Evolutionary conservation across 352 stramenopile genomes (phyloP), one percentile per base, ranked within the genome.

Genomic region (Pythium phragmiticola): DNA sequence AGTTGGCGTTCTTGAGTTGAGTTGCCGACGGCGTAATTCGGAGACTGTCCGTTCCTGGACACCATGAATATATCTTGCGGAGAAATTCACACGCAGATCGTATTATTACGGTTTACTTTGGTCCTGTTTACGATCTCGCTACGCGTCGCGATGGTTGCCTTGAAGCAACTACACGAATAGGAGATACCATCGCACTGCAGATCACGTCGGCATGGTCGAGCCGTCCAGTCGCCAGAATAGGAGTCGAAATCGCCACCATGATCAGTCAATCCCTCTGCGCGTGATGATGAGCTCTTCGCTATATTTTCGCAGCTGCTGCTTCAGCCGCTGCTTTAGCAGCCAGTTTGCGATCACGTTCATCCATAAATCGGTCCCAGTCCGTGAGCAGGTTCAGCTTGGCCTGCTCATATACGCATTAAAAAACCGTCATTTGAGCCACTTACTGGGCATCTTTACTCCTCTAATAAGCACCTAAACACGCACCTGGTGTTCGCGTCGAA

Each of bases 331-430:
- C 59, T 34, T 60, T 57, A 19, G 49, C 59, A 9, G 11, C 16
- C 30, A 90, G 55, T 74, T 82, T 87, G 28, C 83, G 79, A 76
- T 92, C 81, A 14, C 83, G 80, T 16, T 89, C 80, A 61, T 92
- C 81, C 81, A 92, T 92, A 78, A 87, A 81, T 57, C 80, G 79
- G 71, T 92, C 83, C 81, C 81, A 92, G 68, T 90, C 76, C 57
- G 83, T 89, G 62, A 92, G 50, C 67, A 89, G 68, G 57, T 89
- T 72, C 54, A 92, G 70, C 62, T 92, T 92, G 78, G 76, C 87
- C 83, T 92, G 55, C 43, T 30, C 11, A 26, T 28, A 34, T 30
- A 53, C n/a, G 5, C 7, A n/a, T 30, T 1, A 30, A 33, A 30
- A 50, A 26, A 9, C n/a, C 7, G 2, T 50, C 14, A 46, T 46